phyloP scores from a whole-genome alignment of 2,329 filamentous ascomycete genomes.

The Chalaropsis ovoidea region DNA sequence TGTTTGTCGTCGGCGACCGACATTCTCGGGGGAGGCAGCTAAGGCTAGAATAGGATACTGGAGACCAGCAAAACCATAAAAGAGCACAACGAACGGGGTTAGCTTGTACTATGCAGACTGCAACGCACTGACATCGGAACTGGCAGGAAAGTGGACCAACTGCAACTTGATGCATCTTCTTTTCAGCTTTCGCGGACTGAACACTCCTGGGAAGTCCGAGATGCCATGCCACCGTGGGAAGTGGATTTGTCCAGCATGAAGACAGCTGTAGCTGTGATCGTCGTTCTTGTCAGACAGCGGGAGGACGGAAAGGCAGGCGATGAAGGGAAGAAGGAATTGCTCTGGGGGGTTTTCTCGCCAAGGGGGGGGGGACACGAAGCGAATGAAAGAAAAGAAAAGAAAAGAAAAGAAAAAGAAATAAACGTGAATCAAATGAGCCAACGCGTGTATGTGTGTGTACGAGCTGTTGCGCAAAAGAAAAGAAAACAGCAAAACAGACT shows the following conservation, averaged over 20 bases:
- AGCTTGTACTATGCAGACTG: neutral
- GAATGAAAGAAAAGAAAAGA: neutral
- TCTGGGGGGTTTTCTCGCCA: neutral
- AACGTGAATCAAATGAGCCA: neutral
- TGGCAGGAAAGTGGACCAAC: neutral
- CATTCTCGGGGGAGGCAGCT: neutral
- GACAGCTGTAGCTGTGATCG: neutral
- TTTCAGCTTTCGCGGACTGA: slow-evolving; percentile 1
- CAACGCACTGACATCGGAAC: neutral
- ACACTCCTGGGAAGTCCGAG: neutral
- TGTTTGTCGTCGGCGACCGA: neutral
- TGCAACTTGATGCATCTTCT: neutral
- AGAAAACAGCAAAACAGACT: neutral
- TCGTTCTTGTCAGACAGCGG: slow-evolving; percentile 13
- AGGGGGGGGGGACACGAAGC: neutral
- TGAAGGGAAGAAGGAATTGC: neutral
- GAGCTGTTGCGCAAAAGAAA: neutral
- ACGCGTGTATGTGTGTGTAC: too few relatives aligned
- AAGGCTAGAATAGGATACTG: neutral
- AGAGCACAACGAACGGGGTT: neutral
- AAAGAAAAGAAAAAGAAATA: neutral
- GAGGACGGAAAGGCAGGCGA: neutral
- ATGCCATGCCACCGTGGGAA: neutral
- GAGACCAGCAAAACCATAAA: too few relatives aligned
- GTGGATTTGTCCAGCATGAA: neutral